phyloP scores from a whole-genome alignment of 2,329 filamentous ascomycete species.

The Hypoxylon sp. region DNA sequence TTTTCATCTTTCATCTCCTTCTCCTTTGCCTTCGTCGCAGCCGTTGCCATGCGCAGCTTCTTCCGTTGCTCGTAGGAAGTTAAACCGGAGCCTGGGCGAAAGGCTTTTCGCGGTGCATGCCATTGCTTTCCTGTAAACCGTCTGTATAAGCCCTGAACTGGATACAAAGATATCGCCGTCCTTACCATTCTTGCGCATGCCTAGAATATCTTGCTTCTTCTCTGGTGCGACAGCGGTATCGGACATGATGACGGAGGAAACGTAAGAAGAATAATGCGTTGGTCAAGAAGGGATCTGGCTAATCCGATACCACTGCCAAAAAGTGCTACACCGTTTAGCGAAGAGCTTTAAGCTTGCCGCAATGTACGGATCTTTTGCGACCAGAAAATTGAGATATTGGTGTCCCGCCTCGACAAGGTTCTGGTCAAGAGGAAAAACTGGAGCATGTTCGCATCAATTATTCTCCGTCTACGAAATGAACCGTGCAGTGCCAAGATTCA shows the following conservation, averaged over 20 bases:
- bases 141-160: slow-evolving; percentile 21
- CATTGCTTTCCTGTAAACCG: slow-evolving; percentile 86
- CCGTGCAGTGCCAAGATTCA: not conserved
- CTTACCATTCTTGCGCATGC: slow-evolving; percentile 88
- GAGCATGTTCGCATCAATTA: slow-evolving; percentile 17
- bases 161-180: slow-evolving; percentile 19
- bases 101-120: slow-evolving; percentile 86
- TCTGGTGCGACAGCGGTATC: slow-evolving; percentile 56
- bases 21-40: slow-evolving; percentile 91
- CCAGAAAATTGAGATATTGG: slow-evolving; percentile 16
- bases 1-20: slow-evolving; percentile 97
- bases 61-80: slow-evolving; percentile 84
- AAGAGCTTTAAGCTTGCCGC: slow-evolving; percentile 12
- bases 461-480: slow-evolving; percentile 7
- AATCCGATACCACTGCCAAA: not conserved
- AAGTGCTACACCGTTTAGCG: not conserved
- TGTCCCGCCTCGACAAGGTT: slow-evolving; percentile 19
- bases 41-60: slow-evolving; percentile 77
- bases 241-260: slow-evolving; percentile 60
- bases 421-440: slow-evolving; percentile 1
- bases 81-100: slow-evolving; percentile 84
- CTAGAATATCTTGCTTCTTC: slow-evolving; percentile 63
- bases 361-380: slow-evolving; percentile 14
- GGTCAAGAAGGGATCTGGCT: not conserved
- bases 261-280: not conserved